Base-by-base conservation (phyloP, 208 protist species). In the Angomonas ambiguus region DNA sequence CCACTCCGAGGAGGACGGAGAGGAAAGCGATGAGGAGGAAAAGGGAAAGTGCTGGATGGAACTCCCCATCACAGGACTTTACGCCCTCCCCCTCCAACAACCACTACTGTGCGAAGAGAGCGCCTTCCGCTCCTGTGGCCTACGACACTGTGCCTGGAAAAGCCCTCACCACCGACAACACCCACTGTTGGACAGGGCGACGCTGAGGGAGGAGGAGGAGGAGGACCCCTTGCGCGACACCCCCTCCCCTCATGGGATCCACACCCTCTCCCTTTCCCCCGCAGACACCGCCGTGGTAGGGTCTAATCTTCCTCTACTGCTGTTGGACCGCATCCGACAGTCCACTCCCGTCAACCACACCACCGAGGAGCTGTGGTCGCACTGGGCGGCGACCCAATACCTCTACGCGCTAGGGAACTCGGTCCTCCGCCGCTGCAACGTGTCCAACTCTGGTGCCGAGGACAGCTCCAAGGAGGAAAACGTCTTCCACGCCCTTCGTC, bases 391-490 rank as follows among this genome's bases (percentile, higher is more conserved):
- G 24, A 66, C 62, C 22, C 75, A 73, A 32, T 93, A 93, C 69
- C 68, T 93, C 69, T 34, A 77, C n/a, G 80, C 85, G 10, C 87
- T 96, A 61, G 77, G 81, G 34, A 76, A 74, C 3, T 80, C 91
- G 25, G 84, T 96, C 41, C 65, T 67, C 42, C 73, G 80, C 20
- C 83, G 85, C 71, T 82, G 82, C 41, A 74, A 76, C 28, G 77
- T 82, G n/a, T 60, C 74, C 42, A 72, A 68, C 57, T 65, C 75
- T 18, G 82, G 80, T 27, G 76, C 79, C 27, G 75, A 82, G 25
- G 73, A 91, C 69, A 68, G 72, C 38, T 67, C 80, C 20, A 75
- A 74, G 25, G 58, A 60, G 51, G 66, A 76, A 62, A 71, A 76
- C 33, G 60, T 79, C 8, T 67, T 58, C 13, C 65, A 62, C 16